Evolutionary conservation across 2,329 filamentous ascomycete genomes (phyloP).

Genomic region (Aspergillus aculeatus): DNA sequence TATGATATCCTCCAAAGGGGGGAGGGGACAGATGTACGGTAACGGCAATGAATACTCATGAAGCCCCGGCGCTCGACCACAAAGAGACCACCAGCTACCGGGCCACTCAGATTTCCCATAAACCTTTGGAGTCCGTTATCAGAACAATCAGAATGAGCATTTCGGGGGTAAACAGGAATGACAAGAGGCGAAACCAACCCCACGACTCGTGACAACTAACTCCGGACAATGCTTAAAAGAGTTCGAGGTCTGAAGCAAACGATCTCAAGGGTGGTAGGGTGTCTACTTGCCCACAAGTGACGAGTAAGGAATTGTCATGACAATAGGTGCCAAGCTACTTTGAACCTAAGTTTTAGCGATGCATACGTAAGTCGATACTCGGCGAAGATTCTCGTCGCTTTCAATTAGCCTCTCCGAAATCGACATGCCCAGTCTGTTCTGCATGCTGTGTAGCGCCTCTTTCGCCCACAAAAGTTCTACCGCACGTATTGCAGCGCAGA

Average conservation of each 20-base stretch:
- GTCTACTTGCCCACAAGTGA: background rate
- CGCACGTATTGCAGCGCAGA: conserved; percentile 69
- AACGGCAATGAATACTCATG: conserved; percentile 9
- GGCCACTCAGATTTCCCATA: background rate
- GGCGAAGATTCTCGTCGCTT: background rate
- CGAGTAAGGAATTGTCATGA: too few species aligned
- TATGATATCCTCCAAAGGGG: conserved; percentile 21
- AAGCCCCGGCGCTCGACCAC: background rate
- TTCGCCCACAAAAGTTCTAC: conserved; percentile 45
- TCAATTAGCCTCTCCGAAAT: conserved; percentile 49
- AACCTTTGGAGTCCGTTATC: background rate
- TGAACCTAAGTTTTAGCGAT: background rate
- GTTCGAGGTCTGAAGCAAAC: too few species aligned
- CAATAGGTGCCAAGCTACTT: background rate
- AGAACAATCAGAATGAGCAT: background rate
- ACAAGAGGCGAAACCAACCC: too few species aligned
- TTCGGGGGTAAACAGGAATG: background rate
- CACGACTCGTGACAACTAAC: too few species aligned
- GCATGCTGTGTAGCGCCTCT: conserved; percentile 49
- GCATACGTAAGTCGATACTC: background rate
- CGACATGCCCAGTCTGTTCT: conserved; percentile 47
- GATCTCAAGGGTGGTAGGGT: background rate
- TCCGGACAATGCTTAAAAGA: too few species aligned
- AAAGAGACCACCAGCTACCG: background rate
- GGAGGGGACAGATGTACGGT: conserved; percentile 15